These are phyloP conservation scores for Penicillium janthinellum DNA, from an alignment of 2,329 filamentous ascomycete genomes.

Conservation along the genomic window DNA sequence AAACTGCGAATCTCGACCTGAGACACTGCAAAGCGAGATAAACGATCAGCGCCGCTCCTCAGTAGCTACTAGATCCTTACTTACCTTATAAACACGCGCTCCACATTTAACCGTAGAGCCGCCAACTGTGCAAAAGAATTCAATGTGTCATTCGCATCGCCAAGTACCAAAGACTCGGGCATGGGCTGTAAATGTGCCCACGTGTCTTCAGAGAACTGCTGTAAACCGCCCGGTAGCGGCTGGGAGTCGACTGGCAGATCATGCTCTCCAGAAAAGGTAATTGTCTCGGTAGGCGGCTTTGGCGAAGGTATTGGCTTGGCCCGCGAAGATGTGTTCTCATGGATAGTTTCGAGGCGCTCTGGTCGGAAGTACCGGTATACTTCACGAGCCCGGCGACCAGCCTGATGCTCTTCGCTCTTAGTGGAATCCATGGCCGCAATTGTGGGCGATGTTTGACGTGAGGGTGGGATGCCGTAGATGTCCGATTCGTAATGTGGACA, in stretches of 20 bases:
- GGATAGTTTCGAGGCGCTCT: conserved; percentile 9
- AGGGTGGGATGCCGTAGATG: not conserved
- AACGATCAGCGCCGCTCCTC: not conserved
- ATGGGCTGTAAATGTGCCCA: not conserved
- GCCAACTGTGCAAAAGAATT: conserved; percentile 22
- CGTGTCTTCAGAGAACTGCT: not conserved
- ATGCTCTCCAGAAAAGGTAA: not conserved
- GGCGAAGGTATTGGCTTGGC: not conserved
- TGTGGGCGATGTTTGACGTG: not conserved
- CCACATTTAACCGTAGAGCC: conserved; percentile 15
- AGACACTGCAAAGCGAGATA: conserved; percentile 8
- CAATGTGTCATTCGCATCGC: conserved; percentile 12
- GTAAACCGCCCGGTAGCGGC: not conserved
- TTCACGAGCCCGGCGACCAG: conserved; percentile 19
- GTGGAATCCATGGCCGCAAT: not conserved
- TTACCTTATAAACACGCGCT: conserved; percentile 19
- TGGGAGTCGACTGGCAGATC: not conserved
- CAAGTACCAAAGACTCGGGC: conserved; percentile 1
- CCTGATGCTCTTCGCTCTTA: conserved; percentile 6
- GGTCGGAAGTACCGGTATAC: conserved; percentile 23
- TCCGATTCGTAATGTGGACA: not conserved
- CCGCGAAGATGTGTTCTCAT: not conserved
- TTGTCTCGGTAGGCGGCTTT: not conserved
- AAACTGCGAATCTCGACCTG: conserved; percentile 19
- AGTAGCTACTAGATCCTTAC: not conserved